These are phyloP conservation scores for Plantago rigida DNA, from an alignment of 305 asterid genomes.

Conservation along the genomic window DNA sequence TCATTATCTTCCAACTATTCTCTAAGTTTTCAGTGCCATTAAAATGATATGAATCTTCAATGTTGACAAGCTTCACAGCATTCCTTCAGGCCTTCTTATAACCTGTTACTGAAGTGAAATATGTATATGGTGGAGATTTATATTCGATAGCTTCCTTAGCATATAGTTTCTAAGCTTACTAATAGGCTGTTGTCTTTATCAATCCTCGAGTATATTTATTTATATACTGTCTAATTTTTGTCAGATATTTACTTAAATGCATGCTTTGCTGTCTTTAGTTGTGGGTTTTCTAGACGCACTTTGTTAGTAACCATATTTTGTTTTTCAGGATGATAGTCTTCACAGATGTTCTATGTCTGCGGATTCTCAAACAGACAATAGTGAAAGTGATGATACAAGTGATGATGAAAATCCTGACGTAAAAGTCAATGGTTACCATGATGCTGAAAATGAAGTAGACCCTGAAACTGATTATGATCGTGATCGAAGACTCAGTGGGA, in stretches of 20 bases:
- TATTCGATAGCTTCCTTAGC: background rate
- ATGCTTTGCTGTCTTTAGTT: slow-evolving; percentile 17
- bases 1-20: slow-evolving; percentile 16
- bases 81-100: slow-evolving; percentile 13
- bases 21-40: slow-evolving; percentile 7
- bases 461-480: slow-evolving; percentile 68
- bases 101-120: slow-evolving; percentile 17
- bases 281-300: slow-evolving; percentile 15
- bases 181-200: background rate
- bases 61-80: slow-evolving; percentile 6
- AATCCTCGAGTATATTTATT: background rate
- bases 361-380: slow-evolving; percentile 67
- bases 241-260: background rate
- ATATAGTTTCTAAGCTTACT: background rate
- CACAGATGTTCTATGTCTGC: slow-evolving; percentile 82
- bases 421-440: slow-evolving; percentile 75
- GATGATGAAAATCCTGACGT: slow-evolving; percentile 60
- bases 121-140: slow-evolving; percentile 18
- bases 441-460: slow-evolving; percentile 83
- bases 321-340: slow-evolving; percentile 64
- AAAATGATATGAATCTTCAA: background rate
- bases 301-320: slow-evolving; percentile 23
- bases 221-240: background rate
- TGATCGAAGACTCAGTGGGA: slow-evolving; percentile 89
- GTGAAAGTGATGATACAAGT: slow-evolving; percentile 77